Conservation (phyloP, 1,284 basidiomycete species). For the Ganoderma lingzhi region DNA sequence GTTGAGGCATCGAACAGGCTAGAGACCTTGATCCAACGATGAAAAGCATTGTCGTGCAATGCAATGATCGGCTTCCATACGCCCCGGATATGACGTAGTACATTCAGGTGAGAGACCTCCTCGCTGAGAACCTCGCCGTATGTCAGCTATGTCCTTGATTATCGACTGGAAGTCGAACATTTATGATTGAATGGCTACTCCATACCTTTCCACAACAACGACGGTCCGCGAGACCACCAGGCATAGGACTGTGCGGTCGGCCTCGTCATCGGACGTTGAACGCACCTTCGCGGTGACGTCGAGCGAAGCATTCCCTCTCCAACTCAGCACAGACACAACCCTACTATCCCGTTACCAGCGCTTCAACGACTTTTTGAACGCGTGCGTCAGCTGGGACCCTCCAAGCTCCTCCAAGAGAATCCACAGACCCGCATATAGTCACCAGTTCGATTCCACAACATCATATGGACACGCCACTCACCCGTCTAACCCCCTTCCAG, state of each 20-base stretch:
- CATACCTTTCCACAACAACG: background rate
- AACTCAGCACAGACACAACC: conserved; percentile 1
- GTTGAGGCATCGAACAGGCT: background rate
- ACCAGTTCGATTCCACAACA: background rate
- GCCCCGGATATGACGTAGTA: background rate
- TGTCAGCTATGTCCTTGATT: background rate
- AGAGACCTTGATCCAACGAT: background rate
- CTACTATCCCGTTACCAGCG: background rate
- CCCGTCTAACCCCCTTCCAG: background rate
- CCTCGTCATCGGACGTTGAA: background rate
- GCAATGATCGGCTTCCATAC: background rate
- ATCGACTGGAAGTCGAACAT: background rate
- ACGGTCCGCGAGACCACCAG: background rate
- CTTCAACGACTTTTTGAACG: background rate
- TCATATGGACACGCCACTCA: conserved; percentile 4
- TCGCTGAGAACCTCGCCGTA: background rate
- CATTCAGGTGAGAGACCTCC: background rate
- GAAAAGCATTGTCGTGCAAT: background rate
- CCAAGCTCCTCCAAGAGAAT: background rate
- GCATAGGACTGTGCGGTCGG: background rate
- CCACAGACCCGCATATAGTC: background rate
- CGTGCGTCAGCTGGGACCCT: background rate
- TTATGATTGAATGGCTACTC: background rate
- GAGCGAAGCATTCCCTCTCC: background rate
- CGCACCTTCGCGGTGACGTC: background rate